phyloP scores from a whole-genome alignment of 805 yeast species.

The Spathaspora boniae region DNA sequence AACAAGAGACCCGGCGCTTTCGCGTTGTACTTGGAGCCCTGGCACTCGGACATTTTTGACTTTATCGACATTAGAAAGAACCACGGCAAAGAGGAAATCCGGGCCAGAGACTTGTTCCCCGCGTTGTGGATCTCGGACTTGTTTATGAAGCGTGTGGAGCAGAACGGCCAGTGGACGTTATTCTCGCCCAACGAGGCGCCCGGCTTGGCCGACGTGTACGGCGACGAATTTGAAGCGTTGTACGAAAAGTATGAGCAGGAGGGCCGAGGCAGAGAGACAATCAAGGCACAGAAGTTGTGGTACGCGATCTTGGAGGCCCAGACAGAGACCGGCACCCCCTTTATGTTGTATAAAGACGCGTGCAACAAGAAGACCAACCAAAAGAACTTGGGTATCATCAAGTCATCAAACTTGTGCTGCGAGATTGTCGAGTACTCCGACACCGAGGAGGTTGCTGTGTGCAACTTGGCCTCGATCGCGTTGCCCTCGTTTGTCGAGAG shows the following conservation, averaged over 20 bases:
- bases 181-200: constrained; percentile 60
- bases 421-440: constrained; percentile 61
- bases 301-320: constrained; percentile 58
- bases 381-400: constrained; percentile 56
- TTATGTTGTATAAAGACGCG: constrained; percentile 62
- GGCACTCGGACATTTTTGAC: constrained; percentile 61
- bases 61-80: constrained; percentile 58
- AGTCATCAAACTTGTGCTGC: constrained; percentile 60
- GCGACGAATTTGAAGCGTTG: constrained; percentile 51
- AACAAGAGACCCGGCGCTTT: constrained; percentile 65
- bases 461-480: constrained; percentile 59
- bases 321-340: constrained; percentile 64
- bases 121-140: constrained; percentile 63
- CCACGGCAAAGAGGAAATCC: constrained; percentile 61
- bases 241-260: constrained; percentile 51
- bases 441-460: constrained; percentile 58
- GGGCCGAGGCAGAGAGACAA: constrained; percentile 45
- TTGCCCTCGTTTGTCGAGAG: constrained; percentile 53
- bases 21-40: constrained; percentile 59
- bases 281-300: constrained; percentile 62
- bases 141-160: constrained; percentile 59
- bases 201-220: constrained; percentile 52
- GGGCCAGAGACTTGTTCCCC: constrained; percentile 62
- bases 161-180: constrained; percentile 53
- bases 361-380: constrained; percentile 58